These are phyloP conservation scores for Nyssa sinensis DNA, from an alignment of 148 eudicot species.

Conservation along the genomic window DNA sequence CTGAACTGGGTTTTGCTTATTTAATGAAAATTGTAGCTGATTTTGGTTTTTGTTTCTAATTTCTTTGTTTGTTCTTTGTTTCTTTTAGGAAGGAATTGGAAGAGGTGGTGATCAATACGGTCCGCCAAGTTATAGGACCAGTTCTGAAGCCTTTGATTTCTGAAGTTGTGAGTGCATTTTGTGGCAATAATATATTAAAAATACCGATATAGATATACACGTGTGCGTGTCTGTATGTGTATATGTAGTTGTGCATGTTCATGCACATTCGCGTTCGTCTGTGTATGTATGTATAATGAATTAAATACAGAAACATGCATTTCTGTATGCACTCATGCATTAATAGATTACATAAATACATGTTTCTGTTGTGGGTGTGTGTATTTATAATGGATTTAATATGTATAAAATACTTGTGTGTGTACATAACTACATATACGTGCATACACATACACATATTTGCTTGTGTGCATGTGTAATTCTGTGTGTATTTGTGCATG, in stretches of 20 bases:
- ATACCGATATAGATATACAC: too few species aligned
- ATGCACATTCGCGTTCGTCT: too few species aligned
- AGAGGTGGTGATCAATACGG: slow-evolving; percentile 5
- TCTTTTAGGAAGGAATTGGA: slow-evolving; percentile 11
- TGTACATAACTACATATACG: not conserved
- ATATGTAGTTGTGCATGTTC: not conserved
- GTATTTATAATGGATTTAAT: not conserved
- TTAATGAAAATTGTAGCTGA: not conserved
- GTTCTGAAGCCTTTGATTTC: slow-evolving; percentile 14
- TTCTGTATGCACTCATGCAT: not conserved
- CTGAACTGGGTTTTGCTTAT: slow-evolving; percentile 14
- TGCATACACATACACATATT: too few species aligned
- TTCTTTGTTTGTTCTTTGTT: not conserved
- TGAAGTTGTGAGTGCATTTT: slow-evolving; percentile 23
- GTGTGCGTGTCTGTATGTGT: too few species aligned
- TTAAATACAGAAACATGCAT: too few species aligned
- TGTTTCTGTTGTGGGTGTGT: too few species aligned
- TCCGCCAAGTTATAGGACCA: slow-evolving; percentile 14
- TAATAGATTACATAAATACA: too few species aligned
- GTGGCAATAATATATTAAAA: not conserved
- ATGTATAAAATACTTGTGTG: too few species aligned
- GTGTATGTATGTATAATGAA: too few species aligned
- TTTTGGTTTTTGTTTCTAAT: not conserved
- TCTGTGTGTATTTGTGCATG: too few species aligned
- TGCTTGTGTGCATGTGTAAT: not conserved